Conservation (phyloP, 257 asterid genomes). For the Lavandula angustifolia region DNA sequence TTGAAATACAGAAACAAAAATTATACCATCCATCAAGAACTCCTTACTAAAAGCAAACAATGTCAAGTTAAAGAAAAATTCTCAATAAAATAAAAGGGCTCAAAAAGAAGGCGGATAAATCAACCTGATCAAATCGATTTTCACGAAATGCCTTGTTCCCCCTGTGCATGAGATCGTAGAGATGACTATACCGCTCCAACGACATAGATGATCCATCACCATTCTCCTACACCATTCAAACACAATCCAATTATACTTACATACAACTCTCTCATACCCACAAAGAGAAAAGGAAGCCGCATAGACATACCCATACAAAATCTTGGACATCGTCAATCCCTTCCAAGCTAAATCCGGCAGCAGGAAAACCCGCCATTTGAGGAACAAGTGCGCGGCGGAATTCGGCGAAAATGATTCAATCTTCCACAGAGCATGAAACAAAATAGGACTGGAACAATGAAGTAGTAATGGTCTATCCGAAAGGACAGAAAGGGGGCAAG, state of each 20-base stretch:
- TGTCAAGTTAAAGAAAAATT: not conserved
- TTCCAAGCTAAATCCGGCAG: constrained; percentile 54
- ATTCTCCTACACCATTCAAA: constrained; percentile 44
- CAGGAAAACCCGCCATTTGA: constrained; percentile 46
- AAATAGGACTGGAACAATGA: constrained; percentile 9
- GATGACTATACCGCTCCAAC: constrained; percentile 58
- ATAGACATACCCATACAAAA: constrained; percentile 62
- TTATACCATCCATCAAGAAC: not conserved
- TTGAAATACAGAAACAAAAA: too few species aligned
- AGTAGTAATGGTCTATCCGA: constrained; percentile 1
- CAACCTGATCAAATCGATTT: constrained; percentile 71
- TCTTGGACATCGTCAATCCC: constrained; percentile 73
- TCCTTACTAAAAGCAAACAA: constrained; percentile 8
- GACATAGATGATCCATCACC: constrained; percentile 66
- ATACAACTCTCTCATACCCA: not conserved
- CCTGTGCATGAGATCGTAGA: constrained; percentile 55
- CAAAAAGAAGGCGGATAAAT: constrained; percentile 27
- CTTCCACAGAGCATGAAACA: constrained; percentile 2
- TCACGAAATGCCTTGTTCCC: constrained; percentile 78
- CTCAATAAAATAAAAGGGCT: constrained; percentile 6
- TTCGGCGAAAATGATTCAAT: not conserved
- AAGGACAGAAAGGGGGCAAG: not conserved
- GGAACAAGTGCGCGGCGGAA: constrained; percentile 8
- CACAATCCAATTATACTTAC: constrained; percentile 24
- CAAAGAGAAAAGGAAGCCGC: not conserved